Evolutionary conservation across 768 basidiomycete genomes (phyloP), one percentile per base, ranked within the genome.

Genomic region (Pleurotus djamor): DNA sequence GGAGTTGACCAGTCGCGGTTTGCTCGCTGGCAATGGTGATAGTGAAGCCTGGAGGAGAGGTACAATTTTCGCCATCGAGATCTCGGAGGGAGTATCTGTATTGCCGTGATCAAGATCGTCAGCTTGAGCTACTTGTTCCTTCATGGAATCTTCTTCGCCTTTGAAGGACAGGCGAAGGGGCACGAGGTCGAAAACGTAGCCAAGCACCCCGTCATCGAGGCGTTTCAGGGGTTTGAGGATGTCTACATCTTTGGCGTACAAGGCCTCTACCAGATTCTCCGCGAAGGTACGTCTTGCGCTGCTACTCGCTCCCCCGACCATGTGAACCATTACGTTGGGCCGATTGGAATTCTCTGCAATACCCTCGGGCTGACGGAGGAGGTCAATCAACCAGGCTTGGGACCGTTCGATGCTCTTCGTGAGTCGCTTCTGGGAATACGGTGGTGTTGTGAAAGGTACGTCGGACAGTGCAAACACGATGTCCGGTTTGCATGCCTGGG

Each of bases 331-430:
- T 2, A 94, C 71, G 51, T 81, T 80, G 16, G 13, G 38, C 32
- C 43, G 37, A 9, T 56, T 41, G n/a, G 36, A 14, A 8, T 32
- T 38, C 14, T 44, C 37, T n/a, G 16, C 1, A 21, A 12, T 9
- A 4, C 4, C 12, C 3, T 66, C 62, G 21, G 65, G 61, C 2
- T 71, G 72, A 12, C 73, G 71, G 2, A 92, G 76, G 1, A 91
- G 61, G 36, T 80, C 74, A 0, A 78, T 71, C 0, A 93, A 71
- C 92, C 92, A 94, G 0, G 79, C 71, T 0, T 75, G 67, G 2
- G 85, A 86, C 32, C 92, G 80, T 47, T 92, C 88, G 56, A 92
- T 80, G 65, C 87, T 87, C 67, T 92, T 94, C 32, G 82, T 86
- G 4, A 87, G 70, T 2, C 92, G 84, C 63, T 90, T 93, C 66